Base-by-base conservation (phyloP, 1,139 yeast genomes). In the Pichia sp. region DNA sequence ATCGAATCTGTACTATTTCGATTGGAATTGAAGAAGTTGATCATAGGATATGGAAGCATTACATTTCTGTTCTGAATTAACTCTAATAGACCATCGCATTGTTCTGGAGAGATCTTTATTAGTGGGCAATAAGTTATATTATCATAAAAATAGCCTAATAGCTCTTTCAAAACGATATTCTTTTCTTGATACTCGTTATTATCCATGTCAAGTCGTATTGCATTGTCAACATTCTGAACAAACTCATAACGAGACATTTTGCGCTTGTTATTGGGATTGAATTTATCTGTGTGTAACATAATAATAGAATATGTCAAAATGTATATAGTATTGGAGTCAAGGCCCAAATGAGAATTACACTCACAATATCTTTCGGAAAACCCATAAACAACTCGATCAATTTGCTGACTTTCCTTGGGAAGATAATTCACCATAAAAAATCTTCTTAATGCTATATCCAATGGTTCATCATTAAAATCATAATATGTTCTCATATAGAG, bases 331-430 rank as follows among this genome's bases (percentile, higher is more conserved):
- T 79, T 85, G 6, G 66, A 64, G 15, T 64, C 60, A 40, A 54
- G 41, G 34, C 64, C 70, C 4, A 67, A 44, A 5, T 52, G 53
- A 0, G 64, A 64, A 45, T 72, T 70, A 42, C 62, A 59, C 10
- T 50, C 50, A 53, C 68, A 62, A 48, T 66, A 80, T 17, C 71
- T 64, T 24, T 55, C 55, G 7, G 81, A 71, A 58, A 80, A 79
- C 22, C 70, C 68, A 40, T 71, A 72, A 35, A 81, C 59, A 4
- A 78, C 68, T 36, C 85, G 64, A 52, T 81, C 88, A 41, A 80
- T 80, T 53, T 81, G 86, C 54, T 80, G 88, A 0, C 84, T 66
- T 54, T 81, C 89, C 47, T 67, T 69, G 0, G 89, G 88, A 21
- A 81, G 59, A 41, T 73, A 73, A 38, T 75, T 68, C 38, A 68